Percentiles rank a stretch among this genome's conserved stretches.
phyloP scores from a whole-genome alignment of 345 rosid species.

The Moricandia arvensis region DNA sequence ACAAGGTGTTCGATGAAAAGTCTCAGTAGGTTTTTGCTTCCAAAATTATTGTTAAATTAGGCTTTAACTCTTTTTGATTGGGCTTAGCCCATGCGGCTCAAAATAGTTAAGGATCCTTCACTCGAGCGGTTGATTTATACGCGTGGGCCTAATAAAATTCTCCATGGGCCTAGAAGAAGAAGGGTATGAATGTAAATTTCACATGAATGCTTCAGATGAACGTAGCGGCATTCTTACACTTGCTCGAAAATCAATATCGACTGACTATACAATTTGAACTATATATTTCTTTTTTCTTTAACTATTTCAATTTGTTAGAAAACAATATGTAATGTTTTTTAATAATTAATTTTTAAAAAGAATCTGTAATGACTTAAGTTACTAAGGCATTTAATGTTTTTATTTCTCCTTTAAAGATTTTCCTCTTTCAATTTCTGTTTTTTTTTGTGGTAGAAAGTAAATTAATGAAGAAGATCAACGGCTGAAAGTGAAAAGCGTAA shows the following conservation, averaged over 20 bases:
- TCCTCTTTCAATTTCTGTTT: not conserved
- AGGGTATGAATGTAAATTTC: constrained; percentile 21
- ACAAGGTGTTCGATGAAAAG: constrained; percentile 27
- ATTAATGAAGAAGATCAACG: constrained; percentile 17
- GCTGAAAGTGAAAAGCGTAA: constrained; percentile 23
- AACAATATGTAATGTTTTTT: not conserved
- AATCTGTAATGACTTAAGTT: not conserved
- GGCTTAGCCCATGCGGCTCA: constrained; percentile 29
- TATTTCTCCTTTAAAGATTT: not conserved
- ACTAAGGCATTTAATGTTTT: too few relatives aligned
- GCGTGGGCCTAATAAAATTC: not conserved
- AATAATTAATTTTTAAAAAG: too few relatives aligned
- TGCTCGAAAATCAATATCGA: constrained; percentile 17
- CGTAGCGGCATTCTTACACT: constrained; percentile 29
- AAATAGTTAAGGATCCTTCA: not conserved
- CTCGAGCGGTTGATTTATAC: not conserved
- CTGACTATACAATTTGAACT: too few relatives aligned
- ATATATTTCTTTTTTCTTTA: too few relatives aligned
- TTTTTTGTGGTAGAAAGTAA: not conserved
- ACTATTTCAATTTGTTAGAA: not conserved
- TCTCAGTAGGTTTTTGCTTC: not conserved
- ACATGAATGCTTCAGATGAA: constrained; percentile 26
- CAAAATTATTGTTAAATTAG: not conserved
- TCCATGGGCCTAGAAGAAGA: not conserved
- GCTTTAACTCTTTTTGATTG: not conserved